Evolutionary conservation across 352 stramenopile genomes (phyloP), one percentile per base, ranked within the genome.

Genomic region (Phytophthora litchii): DNA sequence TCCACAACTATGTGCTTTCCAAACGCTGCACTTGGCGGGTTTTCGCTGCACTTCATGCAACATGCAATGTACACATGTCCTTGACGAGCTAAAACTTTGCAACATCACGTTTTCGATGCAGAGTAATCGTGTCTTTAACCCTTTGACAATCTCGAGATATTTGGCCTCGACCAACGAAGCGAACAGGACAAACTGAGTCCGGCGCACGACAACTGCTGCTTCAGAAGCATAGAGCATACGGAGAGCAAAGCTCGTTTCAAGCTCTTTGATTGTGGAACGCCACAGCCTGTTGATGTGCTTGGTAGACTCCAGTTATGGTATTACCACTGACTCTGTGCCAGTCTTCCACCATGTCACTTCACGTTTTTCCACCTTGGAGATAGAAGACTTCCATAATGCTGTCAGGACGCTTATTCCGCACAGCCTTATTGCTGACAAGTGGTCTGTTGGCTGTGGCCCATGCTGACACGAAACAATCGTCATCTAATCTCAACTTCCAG

Each of bases 401-500:
- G 12, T 36, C 56, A 16, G 62, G 49, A 29, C 44, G 31, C 2
- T 16, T 67, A 16, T 49, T 71, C 42, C 42, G 56, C 38, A 35
- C 55, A 16, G 50, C 56, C 1, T 54, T 71, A 32, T 40, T 71
- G 49, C 14, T 71, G 7, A 51, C 58, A 2, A 46, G 37, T 36
- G 52, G 53, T 11, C 4, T 70, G 6, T 19, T 69, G 13, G 36
- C 38, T 9, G 45, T 57, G 2, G 37, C 23, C 0, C 49, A 69
- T 7, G 67, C 63, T 0, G 29, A 69, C 53, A 70, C 60, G 16
- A 60, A 64, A 7, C 54, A 53, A 38, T 9, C 20, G 40, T 56
- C 60, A 16, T 47, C 61, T 4, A 70, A 62, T 37, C 38, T 66
- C 16, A 70, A 62, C 29, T 70, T 70, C 37, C 34, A 56, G 16